These are phyloP conservation scores for Fusarium foetens DNA, from an alignment of 2,329 filamentous ascomycete genomes.

Conservation along the genomic window DNA sequence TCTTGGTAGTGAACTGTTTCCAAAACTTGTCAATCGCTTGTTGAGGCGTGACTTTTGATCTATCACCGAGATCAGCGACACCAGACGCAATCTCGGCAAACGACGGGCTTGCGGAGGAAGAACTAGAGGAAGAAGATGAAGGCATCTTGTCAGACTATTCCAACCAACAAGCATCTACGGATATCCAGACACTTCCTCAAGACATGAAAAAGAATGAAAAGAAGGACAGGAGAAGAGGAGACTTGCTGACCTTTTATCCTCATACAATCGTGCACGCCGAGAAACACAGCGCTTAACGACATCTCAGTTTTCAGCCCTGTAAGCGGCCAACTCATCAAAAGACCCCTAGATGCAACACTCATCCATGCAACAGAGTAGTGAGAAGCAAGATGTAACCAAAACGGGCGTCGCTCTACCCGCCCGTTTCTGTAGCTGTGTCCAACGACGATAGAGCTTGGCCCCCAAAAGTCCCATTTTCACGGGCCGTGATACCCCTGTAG, in stretches of 20 bases:
- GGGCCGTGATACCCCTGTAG: background rate
- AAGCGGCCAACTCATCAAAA: slow-evolving; percentile 25
- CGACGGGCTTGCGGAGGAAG: slow-evolving; percentile 9
- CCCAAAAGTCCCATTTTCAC: slow-evolving; percentile 16
- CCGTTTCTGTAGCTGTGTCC: background rate
- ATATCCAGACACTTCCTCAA: too few relatives aligned
- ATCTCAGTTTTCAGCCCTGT: slow-evolving; percentile 7
- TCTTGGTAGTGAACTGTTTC: slow-evolving; percentile 75
- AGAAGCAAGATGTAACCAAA: slow-evolving; percentile 9
- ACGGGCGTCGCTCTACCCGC: background rate
- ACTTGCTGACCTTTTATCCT: slow-evolving; percentile 18
- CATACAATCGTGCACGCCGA: background rate
- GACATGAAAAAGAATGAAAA: background rate
- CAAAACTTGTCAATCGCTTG: slow-evolving; percentile 77
- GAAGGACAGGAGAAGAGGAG: background rate
- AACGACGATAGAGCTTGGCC: slow-evolving; percentile 16
- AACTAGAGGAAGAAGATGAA: slow-evolving; percentile 20
- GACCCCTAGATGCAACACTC: background rate
- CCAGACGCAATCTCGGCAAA: slow-evolving; percentile 2
- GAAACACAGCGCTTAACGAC: background rate
- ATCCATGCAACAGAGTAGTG: background rate
- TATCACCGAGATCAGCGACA: slow-evolving; percentile 21
- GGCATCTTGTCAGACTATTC: slow-evolving; percentile 5
- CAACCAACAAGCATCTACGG: too few relatives aligned
- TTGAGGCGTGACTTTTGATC: slow-evolving; percentile 68